Percentiles rank a stretch among this genome's conserved stretches.
Conservation (phyloP, 2,329 filamentous ascomycete genomes). For the Huntiella abstrusa region DNA sequence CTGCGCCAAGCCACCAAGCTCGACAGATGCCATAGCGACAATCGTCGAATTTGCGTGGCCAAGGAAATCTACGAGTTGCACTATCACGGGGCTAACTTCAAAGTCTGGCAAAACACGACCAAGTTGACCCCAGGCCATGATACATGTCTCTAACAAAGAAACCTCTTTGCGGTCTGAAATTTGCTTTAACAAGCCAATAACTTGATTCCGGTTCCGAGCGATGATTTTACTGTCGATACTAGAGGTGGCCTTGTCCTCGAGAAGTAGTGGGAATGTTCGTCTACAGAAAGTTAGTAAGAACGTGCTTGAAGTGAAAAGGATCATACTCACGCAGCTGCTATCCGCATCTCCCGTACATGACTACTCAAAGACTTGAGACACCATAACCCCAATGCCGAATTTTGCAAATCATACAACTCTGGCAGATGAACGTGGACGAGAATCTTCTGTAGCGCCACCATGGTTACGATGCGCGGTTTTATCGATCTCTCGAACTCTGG, state of each 20-base stretch:
- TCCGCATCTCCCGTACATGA: constrained; percentile 65
- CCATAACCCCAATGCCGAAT: constrained; percentile 55
- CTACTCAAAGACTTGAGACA: constrained; percentile 67
- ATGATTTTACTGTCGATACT: constrained; percentile 14
- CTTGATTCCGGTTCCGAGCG: constrained; percentile 21
- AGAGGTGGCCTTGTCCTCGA: constrained; percentile 19
- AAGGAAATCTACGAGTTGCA: constrained; percentile 70
- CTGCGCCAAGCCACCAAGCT: constrained; percentile 56
- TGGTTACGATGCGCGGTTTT: constrained; percentile 48
- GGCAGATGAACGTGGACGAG: constrained; percentile 44
- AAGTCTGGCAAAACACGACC: constrained; percentile 58
- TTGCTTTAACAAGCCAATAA: constrained; percentile 50
- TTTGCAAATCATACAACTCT: constrained; percentile 45
- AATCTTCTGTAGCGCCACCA: constrained; percentile 51
- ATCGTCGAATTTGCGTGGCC: constrained; percentile 67
- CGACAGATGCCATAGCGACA: constrained; percentile 65
- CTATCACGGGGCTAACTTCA: constrained; percentile 69
- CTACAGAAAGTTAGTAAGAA: constrained; percentile 20
- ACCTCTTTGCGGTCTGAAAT: constrained; percentile 51
- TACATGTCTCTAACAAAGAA: constrained; percentile 61
- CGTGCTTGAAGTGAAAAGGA: neutral
- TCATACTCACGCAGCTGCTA: constrained; percentile 48
- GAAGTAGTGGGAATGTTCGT: constrained; percentile 46
- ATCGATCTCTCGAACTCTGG: constrained; percentile 32
- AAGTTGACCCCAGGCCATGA: constrained; percentile 72